These are phyloP conservation scores for Fusarium chaquense DNA, from an alignment of 2,329 filamentous ascomycete genomes.

Conservation along the genomic window DNA sequence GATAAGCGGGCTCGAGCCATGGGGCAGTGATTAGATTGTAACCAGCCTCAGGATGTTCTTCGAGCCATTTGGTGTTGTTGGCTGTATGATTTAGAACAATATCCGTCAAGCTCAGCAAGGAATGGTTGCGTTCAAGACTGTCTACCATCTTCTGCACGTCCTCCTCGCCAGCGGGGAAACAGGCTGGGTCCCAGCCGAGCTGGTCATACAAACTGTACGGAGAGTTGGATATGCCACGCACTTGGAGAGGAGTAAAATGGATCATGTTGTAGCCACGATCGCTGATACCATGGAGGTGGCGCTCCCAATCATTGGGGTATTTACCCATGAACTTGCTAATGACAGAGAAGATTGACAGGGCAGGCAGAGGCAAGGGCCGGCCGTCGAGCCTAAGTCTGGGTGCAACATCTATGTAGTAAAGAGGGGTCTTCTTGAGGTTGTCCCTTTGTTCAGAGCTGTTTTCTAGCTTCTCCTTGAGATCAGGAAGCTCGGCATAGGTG, in stretches of 20 bases:
- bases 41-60: conserved; percentile 93
- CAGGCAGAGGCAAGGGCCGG: conserved; percentile 81
- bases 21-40: conserved; percentile 95
- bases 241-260: conserved; percentile 94
- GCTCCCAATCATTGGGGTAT: conserved; percentile 90
- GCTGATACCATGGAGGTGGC: conserved; percentile 87
- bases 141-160: conserved; percentile 82
- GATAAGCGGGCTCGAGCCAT: conserved; percentile 74
- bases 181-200: conserved; percentile 81
- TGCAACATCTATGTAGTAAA: conserved; percentile 94
- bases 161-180: conserved; percentile 86
- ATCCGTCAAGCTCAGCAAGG: conserved; percentile 89
- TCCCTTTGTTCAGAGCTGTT: conserved; percentile 50
- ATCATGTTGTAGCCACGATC: conserved; percentile 98
- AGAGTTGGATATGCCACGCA: conserved; percentile 90
- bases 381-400: conserved; percentile 82
- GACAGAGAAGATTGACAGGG: conserved; percentile 90
- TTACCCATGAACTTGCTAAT: conserved; percentile 99
- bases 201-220: conserved; percentile 98
- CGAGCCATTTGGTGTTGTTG: conserved; percentile 92
- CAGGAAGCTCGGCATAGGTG: conserved; percentile 88
- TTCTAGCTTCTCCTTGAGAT: conserved; percentile 58
- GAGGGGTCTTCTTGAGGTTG: conserved; percentile 73
- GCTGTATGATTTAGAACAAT: conserved; percentile 99
- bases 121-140: conserved; percentile 86